These are phyloP conservation scores for Moesziomyces globuligerus DNA, from an alignment of 1,284 basidiomycete species.

Conservation along the genomic window DNA sequence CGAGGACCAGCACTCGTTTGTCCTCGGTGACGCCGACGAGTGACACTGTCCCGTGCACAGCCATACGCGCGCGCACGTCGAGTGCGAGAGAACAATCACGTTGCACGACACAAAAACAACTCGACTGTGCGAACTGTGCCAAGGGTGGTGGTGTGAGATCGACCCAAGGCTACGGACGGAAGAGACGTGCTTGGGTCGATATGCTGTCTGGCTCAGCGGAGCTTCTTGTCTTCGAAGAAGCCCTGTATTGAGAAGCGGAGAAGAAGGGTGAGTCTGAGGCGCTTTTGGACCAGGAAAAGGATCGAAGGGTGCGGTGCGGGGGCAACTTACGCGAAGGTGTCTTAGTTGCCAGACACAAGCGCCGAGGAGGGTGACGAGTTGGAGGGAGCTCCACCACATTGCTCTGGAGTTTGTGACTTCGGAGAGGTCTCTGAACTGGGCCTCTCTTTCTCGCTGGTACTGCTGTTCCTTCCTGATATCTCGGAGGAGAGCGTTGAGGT, in stretches of 20 bases:
- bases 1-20: constrained; percentile 40
- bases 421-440: constrained; percentile 87
- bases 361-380: constrained; percentile 83
- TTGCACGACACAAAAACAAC: no score
- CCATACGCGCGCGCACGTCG: no score
- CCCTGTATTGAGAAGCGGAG: constrained; percentile 18
- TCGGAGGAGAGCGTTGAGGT: constrained; percentile 90
- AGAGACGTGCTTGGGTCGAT: no score
- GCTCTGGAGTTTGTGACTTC: constrained; percentile 88
- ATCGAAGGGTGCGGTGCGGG: no score
- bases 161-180: no score
- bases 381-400: constrained; percentile 89
- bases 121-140: no score
- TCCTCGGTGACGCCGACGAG: constrained; percentile 43
- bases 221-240: constrained; percentile 66
- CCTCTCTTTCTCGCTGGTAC: constrained; percentile 91
- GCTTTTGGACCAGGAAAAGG: no score
- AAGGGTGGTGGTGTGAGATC: no score
- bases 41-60: background rate
- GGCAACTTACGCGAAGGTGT: constrained; percentile 77
- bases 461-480: constrained; percentile 95
- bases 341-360: constrained; percentile 93
- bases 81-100: no score
- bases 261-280: background rate
- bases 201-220: constrained; percentile 41